Evolutionary conservation across 306 rosid species (phyloP).

Genomic region (Spatholobus suberectus): DNA sequence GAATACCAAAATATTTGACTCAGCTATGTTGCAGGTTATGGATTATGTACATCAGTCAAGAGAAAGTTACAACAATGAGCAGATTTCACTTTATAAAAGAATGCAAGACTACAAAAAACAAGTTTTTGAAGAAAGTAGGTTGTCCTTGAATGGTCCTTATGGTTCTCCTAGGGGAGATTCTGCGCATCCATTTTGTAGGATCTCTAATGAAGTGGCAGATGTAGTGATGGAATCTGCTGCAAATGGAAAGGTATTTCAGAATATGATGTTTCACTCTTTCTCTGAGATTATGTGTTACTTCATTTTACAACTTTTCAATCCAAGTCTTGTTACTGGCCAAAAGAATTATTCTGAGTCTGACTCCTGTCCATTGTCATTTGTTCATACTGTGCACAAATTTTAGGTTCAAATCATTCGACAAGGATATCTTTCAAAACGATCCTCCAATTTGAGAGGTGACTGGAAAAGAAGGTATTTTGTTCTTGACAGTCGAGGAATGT

Average conservation of each 20-base stretch:
- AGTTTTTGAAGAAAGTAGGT: conserved; percentile 62
- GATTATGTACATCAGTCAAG: conserved; percentile 65
- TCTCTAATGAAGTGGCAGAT: conserved; percentile 68
- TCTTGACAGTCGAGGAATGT: conserved; percentile 83
- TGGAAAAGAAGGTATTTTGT: conserved; percentile 93
- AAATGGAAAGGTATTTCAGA: conserved; percentile 68
- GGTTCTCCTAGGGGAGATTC: conserved; percentile 57
- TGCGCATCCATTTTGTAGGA: conserved; percentile 58
- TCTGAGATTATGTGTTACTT: not conserved
- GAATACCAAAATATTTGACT: conserved; percentile 40
- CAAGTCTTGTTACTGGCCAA: conserved; percentile 6
- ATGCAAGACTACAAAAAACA: conserved; percentile 73
- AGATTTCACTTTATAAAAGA: conserved; percentile 62
- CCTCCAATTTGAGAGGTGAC: conserved; percentile 87
- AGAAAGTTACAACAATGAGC: conserved; percentile 69
- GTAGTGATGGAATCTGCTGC: conserved; percentile 74
- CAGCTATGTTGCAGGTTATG: conserved; percentile 63
- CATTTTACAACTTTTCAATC: conserved; percentile 1
- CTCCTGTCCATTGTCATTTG: conserved; percentile 28
- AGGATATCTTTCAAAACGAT: conserved; percentile 89
- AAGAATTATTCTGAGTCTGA: not conserved
- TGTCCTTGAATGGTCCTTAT: conserved; percentile 57
- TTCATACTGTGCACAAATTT: conserved; percentile 33
- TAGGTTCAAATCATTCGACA: conserved; percentile 85
- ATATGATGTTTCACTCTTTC: conserved; percentile 27